Percentiles rank a stretch among this genome's conserved stretches.
These are phyloP conservation scores for Stenogyne calaminthoides DNA, from an alignment of 305 asterid species.

Conservation along the genomic window DNA sequence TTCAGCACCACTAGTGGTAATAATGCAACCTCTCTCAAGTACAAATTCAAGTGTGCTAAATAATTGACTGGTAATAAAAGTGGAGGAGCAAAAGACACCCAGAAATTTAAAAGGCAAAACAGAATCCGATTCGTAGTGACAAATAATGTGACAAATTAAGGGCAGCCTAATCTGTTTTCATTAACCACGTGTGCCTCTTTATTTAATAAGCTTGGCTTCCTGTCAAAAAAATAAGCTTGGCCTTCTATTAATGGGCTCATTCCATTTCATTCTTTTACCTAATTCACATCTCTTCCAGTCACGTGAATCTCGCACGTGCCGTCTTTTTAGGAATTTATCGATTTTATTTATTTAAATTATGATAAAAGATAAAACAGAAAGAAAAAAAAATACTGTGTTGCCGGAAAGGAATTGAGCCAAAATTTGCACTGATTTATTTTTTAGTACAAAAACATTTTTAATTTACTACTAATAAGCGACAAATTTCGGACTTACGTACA, in stretches of 20 bases:
- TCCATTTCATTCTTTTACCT: slow-evolving; percentile 66
- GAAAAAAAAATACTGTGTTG: slow-evolving; percentile 35
- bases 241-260: slow-evolving; percentile 40
- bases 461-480: slow-evolving; percentile 29
- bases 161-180: slow-evolving; percentile 13
- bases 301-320: slow-evolving; percentile 62
- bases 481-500: neutral
- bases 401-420: slow-evolving; percentile 38
- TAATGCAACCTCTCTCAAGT: slow-evolving; percentile 23
- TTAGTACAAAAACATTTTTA: slow-evolving; percentile 7
- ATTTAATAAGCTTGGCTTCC: neutral
- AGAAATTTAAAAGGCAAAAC: neutral
- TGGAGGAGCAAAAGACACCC: slow-evolving; percentile 11
- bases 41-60: slow-evolving; percentile 17
- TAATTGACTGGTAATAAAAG: slow-evolving; percentile 21
- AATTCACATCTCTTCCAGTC: slow-evolving; percentile 46
- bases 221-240: neutral
- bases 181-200: slow-evolving; percentile 32
- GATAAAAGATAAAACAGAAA: neutral
- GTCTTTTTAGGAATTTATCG: neutral
- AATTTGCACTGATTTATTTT: neutral
- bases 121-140: slow-evolving; percentile 26
- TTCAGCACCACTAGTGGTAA: slow-evolving; percentile 7
- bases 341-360: neutral
- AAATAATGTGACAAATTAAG: slow-evolving; percentile 38